These are phyloP conservation scores for Aspergillus japonicus DNA, from an alignment of 2,329 filamentous ascomycete species.

Conservation along the genomic window DNA sequence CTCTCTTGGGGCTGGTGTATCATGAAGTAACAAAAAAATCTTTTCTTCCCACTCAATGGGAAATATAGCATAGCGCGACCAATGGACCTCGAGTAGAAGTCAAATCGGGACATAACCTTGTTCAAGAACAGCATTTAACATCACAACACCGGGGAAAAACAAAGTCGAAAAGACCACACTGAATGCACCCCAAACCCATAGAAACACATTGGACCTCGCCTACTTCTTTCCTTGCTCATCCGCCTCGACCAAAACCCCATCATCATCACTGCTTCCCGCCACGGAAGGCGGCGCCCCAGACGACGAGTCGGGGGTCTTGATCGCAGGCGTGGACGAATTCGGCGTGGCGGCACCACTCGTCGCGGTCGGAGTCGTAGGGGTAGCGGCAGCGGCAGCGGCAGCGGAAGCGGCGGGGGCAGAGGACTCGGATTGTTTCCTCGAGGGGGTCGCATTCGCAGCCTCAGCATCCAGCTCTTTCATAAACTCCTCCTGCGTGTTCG, in stretches of 20 bases:
- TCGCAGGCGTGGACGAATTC: constrained; percentile 10
- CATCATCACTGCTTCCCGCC: constrained; percentile 65
- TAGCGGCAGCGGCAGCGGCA: constrained; percentile 16
- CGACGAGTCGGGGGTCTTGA: constrained; percentile 23
- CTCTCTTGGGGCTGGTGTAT: neutral
- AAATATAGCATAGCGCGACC: neutral
- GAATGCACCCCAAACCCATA: constrained; percentile 1
- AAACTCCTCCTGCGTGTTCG: constrained; percentile 70
- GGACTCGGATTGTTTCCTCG: neutral
- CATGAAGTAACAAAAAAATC: neutral
- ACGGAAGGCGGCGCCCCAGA: constrained; percentile 36
- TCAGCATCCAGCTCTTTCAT: constrained; percentile 71
- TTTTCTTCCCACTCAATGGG: neutral
- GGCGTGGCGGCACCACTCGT: constrained; percentile 13
- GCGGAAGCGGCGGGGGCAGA: constrained; percentile 12
- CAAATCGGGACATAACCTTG: constrained; percentile 10
- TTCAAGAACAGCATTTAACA: constrained; percentile 2
- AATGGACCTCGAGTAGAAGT: neutral
- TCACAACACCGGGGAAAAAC: neutral
- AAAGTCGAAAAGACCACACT: constrained; percentile 3
- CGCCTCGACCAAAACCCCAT: constrained; percentile 75
- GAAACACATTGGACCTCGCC: constrained; percentile 12
- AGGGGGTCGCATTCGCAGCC: neutral
- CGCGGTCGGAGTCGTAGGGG: constrained; percentile 7
- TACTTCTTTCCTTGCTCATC: constrained; percentile 50